Conservation (phyloP, 345 rosid species). For the Corchorus olitorius region DNA sequence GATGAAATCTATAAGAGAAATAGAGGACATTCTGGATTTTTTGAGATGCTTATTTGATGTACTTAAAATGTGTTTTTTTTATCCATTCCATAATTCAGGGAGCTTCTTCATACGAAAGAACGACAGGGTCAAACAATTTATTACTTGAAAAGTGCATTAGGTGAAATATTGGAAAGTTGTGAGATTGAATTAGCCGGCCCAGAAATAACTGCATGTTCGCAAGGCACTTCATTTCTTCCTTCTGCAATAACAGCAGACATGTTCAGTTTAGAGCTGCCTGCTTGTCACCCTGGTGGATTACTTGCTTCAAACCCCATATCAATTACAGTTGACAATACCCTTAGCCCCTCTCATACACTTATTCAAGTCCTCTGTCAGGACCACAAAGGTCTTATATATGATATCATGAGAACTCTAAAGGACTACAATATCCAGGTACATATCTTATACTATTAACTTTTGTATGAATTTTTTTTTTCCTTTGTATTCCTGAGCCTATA, state of each 20-base stretch:
- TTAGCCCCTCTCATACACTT: slow-evolving; percentile 67
- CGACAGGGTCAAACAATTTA: slow-evolving; percentile 52
- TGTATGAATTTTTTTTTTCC: background rate
- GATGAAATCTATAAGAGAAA: background rate
- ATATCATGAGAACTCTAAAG: slow-evolving; percentile 66
- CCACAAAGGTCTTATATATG: slow-evolving; percentile 73
- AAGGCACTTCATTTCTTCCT: slow-evolving; percentile 59
- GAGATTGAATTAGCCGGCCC: slow-evolving; percentile 61
- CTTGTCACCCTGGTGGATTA: slow-evolving; percentile 35
- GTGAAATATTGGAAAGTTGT: slow-evolving; percentile 57
- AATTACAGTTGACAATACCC: slow-evolving; percentile 50
- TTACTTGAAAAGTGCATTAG: slow-evolving; percentile 42
- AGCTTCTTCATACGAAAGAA: slow-evolving; percentile 47
- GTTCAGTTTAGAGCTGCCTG: slow-evolving; percentile 50
- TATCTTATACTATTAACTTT: background rate
- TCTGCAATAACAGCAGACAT: slow-evolving; percentile 50
- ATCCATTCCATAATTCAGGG: slow-evolving; percentile 30
- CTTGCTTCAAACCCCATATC: slow-evolving; percentile 39
- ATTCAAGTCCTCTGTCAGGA: slow-evolving; percentile 62
- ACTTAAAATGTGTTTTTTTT: background rate
- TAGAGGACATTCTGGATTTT: background rate
- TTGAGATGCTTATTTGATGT: background rate
- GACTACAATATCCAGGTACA: slow-evolving; percentile 65
- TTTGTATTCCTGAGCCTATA: background rate
- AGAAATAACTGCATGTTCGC: slow-evolving; percentile 61